These are phyloP conservation scores for Ailanthus altissimus DNA, from an alignment of 345 rosid genomes.

Conservation along the genomic window DNA sequence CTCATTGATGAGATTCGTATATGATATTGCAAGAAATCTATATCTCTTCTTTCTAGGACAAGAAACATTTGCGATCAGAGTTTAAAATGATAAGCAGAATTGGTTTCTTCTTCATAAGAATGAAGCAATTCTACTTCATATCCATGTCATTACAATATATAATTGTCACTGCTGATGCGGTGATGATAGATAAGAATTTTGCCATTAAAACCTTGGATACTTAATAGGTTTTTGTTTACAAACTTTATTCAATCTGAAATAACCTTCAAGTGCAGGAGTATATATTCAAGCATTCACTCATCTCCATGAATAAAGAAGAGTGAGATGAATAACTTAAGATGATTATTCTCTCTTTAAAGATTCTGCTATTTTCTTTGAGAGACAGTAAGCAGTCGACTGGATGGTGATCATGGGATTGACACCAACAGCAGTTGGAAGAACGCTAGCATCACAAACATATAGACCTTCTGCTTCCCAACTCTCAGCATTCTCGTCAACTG, in stretches of 20 bases:
- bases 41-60: not conserved
- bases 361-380: slow-evolving; percentile 48
- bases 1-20: not conserved
- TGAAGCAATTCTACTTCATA: not conserved
- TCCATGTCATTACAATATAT: not conserved
- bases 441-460: slow-evolving; percentile 62
- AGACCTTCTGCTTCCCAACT: slow-evolving; percentile 65
- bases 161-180: not conserved
- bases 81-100: not conserved
- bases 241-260: not conserved
- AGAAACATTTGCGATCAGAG: not conserved
- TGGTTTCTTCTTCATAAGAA: not conserved
- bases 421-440: slow-evolving; percentile 62
- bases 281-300: not conserved
- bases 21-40: not conserved
- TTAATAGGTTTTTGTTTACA: not conserved
- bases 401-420: slow-evolving; percentile 77
- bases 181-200: not conserved
- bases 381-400: slow-evolving; percentile 66
- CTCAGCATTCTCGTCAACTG: slow-evolving; percentile 53
- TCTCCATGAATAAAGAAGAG: not conserved
- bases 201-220: not conserved
- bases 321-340: not conserved
- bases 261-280: not conserved
- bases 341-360: slow-evolving; percentile 28